Evolutionary conservation across 2,329 filamentous ascomycete species (phyloP), one percentile per base, ranked within the genome.

Genomic region (Ophidiomyces ophidiicola): DNA sequence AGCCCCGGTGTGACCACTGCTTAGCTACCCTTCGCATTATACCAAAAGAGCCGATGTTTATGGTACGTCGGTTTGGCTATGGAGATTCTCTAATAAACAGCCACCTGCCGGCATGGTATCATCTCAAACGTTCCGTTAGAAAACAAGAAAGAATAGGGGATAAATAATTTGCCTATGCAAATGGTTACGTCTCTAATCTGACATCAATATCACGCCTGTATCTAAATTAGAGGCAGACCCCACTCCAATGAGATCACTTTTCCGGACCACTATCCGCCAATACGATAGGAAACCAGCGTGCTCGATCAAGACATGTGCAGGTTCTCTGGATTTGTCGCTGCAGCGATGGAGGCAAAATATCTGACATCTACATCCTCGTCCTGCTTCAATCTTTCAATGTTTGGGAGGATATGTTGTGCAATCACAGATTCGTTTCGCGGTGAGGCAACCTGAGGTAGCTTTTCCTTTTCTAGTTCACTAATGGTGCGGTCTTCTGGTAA

Each of bases 331-430:
- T 66, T 55, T 53, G 58, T 65, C 43, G 61, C 77, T 45, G 81
- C 80, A 34, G 90, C 88, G 48, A 84, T 92, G 46, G 86, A 93
- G 48, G 90, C 90, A 66, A 94, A 98, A 70, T 88, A 98, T 61
- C 90, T 78, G 55, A 98, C 90, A 66, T 98, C 90, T 51, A 96
- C 88, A 66, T 98, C 90, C 50, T 92, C 84, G 59, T 98, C 90
- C 66, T 88, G 82, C 69, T 94, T 87, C 55, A 98, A 71, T 70
- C 94, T 94, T 69, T 88, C 82, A 52, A 98, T 67, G 58, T 85
- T 88, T 18, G 88, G 87, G 56, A 94, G 66, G 57, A 96, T 80
- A 56, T 83, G 80, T 62, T 84, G 76, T 60, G 85, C 78, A 56
- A 94, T 90, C 49, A 94, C 71, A 53, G 87, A 79, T 53, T 79